Evolutionary conservation across 2,329 filamentous ascomycete species (phyloP).

Genomic region (Scedosporium apiospermum): DNA sequence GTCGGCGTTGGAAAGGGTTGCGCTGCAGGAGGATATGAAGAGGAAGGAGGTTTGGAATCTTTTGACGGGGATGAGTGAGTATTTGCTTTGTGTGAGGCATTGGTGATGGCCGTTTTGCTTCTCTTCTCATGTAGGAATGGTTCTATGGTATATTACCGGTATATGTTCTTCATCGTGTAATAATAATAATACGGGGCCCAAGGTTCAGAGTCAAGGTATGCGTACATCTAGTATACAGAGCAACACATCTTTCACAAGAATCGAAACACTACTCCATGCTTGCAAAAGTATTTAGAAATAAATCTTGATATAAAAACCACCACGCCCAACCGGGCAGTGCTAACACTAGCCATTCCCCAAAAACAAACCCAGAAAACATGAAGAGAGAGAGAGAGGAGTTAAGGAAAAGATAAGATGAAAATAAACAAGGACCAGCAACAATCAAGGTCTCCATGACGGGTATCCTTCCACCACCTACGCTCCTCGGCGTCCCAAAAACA

Average conservation of each 20-base stretch:
- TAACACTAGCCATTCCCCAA: neutral
- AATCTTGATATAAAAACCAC: neutral
- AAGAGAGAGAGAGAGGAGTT: neutral
- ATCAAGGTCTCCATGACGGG: neutral
- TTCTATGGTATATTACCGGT: neutral
- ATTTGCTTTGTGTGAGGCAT: slow-evolving; percentile 57
- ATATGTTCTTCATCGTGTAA: neutral
- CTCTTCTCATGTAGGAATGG: neutral
- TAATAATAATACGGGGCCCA: too few relatives aligned
- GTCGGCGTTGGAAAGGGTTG: slow-evolving; percentile 76
- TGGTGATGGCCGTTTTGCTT: slow-evolving; percentile 41
- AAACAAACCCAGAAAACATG: neutral
- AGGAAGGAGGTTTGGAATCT: slow-evolving; percentile 68
- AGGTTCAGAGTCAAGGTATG: too few relatives aligned
- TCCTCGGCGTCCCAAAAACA: neutral
- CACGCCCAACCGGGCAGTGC: neutral
- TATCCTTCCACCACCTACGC: neutral
- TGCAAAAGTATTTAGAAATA: neutral
- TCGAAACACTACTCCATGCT: too few relatives aligned
- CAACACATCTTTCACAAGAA: too few relatives aligned
- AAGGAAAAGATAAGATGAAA: neutral
- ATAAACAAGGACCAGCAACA: neutral
- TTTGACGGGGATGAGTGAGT: slow-evolving; percentile 56
- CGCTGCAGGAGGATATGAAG: slow-evolving; percentile 77
- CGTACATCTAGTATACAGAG: too few relatives aligned